Evolutionary conservation across 371 early-diverging fungal species (phyloP).

Genomic region (Mortierella sp.): DNA sequence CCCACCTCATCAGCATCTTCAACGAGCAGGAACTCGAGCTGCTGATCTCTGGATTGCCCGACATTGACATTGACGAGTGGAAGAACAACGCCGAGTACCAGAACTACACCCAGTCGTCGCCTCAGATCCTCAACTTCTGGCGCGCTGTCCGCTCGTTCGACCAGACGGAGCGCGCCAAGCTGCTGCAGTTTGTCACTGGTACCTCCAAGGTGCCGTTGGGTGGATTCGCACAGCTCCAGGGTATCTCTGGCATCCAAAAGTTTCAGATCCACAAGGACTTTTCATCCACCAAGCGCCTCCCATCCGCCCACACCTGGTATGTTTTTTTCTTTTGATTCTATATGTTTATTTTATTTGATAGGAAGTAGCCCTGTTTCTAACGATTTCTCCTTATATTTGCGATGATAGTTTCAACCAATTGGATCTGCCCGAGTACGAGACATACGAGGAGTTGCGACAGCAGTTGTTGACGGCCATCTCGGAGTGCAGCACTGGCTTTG

Average conservation of each 20-base stretch:
- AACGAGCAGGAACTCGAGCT: constrained; percentile 99
- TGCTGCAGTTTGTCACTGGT: constrained; percentile 98
- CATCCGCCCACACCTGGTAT: constrained; percentile 96
- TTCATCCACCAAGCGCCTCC: constrained; percentile 81
- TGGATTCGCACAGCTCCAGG: constrained; percentile 98
- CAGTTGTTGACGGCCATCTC: constrained; percentile 95
- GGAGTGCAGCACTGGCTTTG: constrained; percentile 61
- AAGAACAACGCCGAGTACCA: constrained; percentile 98
- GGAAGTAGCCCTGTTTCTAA: background rate
- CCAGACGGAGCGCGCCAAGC: constrained; percentile 92
- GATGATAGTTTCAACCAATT: constrained; percentile 90
- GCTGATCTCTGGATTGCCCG: constrained; percentile 98
- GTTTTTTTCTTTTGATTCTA: background rate
- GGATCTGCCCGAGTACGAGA: constrained; percentile 94
- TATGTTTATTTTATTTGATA: background rate
- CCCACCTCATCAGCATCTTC: constrained; percentile 94
- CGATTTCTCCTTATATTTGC: background rate
- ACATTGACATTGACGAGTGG: constrained; percentile 99
- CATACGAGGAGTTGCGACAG: constrained; percentile 75
- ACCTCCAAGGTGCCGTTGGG: constrained; percentile 98
- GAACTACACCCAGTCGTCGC: constrained; percentile 96
- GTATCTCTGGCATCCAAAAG: constrained; percentile 95
- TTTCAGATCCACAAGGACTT: constrained; percentile 95
- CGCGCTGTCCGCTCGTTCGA: constrained; percentile 91
- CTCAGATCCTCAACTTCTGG: constrained; percentile 99